These are phyloP conservation scores for Heliamphora exappendiculata DNA, from an alignment of 148 eudicot species.

Conservation along the genomic window DNA sequence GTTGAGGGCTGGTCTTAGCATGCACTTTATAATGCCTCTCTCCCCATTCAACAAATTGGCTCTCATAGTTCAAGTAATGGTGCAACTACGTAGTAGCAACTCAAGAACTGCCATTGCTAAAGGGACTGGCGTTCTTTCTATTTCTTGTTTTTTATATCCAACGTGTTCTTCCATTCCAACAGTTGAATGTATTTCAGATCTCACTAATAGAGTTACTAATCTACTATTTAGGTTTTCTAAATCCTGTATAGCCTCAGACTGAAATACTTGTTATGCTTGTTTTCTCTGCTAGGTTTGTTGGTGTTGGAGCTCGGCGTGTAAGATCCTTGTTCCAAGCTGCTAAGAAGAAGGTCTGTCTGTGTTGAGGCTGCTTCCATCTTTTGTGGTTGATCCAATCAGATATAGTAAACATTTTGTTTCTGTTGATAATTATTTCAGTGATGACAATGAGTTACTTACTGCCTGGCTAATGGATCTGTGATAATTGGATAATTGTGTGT, in stretches of 20 bases:
- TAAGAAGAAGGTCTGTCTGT: slow-evolving; percentile 71
- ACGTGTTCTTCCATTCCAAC: neutral
- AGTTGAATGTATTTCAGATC: neutral
- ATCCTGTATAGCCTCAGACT: neutral
- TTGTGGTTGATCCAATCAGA: neutral
- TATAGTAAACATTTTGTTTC: neutral
- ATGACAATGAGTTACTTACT: neutral
- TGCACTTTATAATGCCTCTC: neutral
- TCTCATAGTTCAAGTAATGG: neutral
- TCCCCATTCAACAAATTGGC: neutral
- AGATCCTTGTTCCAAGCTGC: slow-evolving; percentile 98
- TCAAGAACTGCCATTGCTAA: neutral
- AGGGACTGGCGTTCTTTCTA: neutral
- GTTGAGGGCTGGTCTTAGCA: too few relatives aligned
- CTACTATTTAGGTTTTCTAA: neutral
- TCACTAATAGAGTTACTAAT: neutral
- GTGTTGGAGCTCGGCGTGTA: slow-evolving; percentile 98
- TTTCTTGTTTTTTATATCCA: neutral
- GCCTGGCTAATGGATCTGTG: neutral
- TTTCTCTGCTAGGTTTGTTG: slow-evolving; percentile 71
- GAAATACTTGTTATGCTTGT: slow-evolving; percentile 11
- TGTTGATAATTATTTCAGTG: neutral
- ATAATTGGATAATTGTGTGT: too few relatives aligned
- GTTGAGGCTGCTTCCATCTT: neutral
- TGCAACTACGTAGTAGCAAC: neutral